Evolutionary conservation across 73 alveolate species (phyloP).

Genomic region (Paramecium bursaria): DNA sequence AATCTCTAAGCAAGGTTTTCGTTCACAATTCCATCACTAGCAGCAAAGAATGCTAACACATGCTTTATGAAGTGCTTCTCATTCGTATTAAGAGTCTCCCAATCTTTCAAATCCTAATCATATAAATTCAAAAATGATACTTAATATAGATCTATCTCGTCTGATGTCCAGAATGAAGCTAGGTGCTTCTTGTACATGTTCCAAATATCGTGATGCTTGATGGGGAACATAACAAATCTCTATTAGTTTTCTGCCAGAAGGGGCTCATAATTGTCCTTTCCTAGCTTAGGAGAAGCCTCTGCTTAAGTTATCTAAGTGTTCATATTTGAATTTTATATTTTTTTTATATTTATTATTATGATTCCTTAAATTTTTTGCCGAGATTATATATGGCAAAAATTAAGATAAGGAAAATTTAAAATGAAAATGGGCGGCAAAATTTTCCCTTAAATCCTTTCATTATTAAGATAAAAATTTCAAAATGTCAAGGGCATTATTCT

Average conservation of each 20-base stretch:
- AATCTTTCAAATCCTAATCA: slow-evolving; percentile 89
- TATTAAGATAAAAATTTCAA: slow-evolving; percentile 48
- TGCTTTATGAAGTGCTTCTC: slow-evolving; percentile 95
- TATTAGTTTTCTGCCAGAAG: slow-evolving; percentile 84
- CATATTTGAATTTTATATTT: slow-evolving; percentile 17
- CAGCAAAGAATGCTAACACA: slow-evolving; percentile 98
- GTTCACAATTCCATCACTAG: slow-evolving; percentile 96
- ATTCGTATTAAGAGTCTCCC: slow-evolving; percentile 86
- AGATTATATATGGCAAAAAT: background rate
- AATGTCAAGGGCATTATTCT: slow-evolving; percentile 6
- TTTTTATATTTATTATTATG: background rate
- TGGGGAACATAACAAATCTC: slow-evolving; percentile 91
- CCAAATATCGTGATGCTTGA: slow-evolving; percentile 94
- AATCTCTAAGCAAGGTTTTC: slow-evolving; percentile 92
- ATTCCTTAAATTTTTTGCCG: background rate
- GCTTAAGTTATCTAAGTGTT: slow-evolving; percentile 44
- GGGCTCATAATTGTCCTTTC: slow-evolving; percentile 73
- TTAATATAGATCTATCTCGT: slow-evolving; percentile 91
- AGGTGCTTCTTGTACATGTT: slow-evolving; percentile 94
- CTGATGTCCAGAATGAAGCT: slow-evolving; percentile 97
- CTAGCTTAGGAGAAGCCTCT: slow-evolving; percentile 1
- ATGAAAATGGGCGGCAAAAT: slow-evolving; percentile 44
- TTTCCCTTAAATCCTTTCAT: background rate
- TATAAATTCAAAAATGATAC: background rate
- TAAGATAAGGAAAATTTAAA: background rate